Conservation (phyloP, 1,284 basidiomycete species). For the Vanrija humicola region DNA sequence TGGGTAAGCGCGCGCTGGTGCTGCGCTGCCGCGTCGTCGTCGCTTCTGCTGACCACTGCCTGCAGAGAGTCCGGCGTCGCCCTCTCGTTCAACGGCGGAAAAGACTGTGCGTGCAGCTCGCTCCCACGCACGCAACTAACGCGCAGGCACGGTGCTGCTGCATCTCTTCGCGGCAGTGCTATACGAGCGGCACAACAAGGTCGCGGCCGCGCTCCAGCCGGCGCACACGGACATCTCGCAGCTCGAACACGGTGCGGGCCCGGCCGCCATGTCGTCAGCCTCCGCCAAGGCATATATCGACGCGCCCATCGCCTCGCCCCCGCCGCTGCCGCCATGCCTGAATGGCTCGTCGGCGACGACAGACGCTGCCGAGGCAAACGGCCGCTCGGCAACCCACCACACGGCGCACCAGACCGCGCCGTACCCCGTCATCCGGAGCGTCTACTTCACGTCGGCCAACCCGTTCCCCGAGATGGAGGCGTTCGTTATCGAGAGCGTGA, state of each 20-base stretch:
- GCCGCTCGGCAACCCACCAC: slow-evolving; percentile 11
- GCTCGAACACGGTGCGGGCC: not conserved
- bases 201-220: not conserved
- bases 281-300: not conserved
- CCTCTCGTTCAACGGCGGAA: slow-evolving; percentile 96
- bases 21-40: not conserved
- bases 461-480: slow-evolving; percentile 80
- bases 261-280: not conserved
- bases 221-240: not conserved
- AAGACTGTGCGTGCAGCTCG: slow-evolving; percentile 72
- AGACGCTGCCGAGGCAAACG: not conserved
- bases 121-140: not conserved
- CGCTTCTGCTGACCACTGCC: not conserved
- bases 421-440: slow-evolving; percentile 61
- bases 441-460: slow-evolving; percentile 87
- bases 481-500: slow-evolving; percentile 68
- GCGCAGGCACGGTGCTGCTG: slow-evolving; percentile 83
- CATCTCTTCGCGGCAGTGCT: slow-evolving; percentile 79
- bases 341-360: not conserved
- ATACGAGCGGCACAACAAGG: slow-evolving; percentile 32
- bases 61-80: slow-evolving; percentile 63
- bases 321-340: slow-evolving; percentile 12
- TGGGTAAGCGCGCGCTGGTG: slow-evolving; percentile 55
- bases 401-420: slow-evolving; percentile 3
- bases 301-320: slow-evolving; percentile 11